Evolutionary conservation across 192 early-diverging fungal genomes (phyloP).

Genomic region (Backusella macrospora): DNA sequence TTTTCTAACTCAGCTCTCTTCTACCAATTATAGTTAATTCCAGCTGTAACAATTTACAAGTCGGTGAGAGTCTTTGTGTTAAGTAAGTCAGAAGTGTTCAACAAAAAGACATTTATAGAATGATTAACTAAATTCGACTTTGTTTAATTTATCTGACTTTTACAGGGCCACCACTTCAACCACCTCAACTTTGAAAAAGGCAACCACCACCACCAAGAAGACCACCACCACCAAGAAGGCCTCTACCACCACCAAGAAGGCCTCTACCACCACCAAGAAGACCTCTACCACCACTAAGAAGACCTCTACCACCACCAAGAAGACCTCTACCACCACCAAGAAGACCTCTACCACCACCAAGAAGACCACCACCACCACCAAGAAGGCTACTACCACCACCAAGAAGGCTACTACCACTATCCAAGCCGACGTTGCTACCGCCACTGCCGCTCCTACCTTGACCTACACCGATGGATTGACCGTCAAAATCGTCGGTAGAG

Average conservation of each 20-base stretch:
- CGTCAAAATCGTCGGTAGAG: conserved; percentile 15
- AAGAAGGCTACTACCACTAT: conserved; percentile 9
- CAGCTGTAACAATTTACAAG: conserved; percentile 26
- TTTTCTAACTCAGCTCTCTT: background rate
- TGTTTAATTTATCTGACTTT: background rate
- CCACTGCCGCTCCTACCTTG: background rate
- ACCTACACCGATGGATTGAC: conserved; percentile 26
- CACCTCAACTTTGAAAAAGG: background rate
- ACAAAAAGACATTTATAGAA: background rate
- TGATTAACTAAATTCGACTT: background rate
- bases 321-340: conserved; percentile 12
- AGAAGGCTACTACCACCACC: conserved; percentile 5
- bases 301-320: background rate
- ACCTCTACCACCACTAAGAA: background rate
- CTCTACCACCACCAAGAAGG: conserved; percentile 11
- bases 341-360: conserved; percentile 15
- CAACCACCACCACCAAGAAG: conserved; percentile 5
- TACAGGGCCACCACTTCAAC: background rate
- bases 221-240: conserved; percentile 9
- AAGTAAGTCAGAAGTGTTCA: background rate
- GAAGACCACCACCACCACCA: conserved; percentile 3
- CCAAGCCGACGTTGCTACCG: background rate
- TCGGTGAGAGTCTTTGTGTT: conserved; percentile 28
- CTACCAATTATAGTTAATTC: conserved; percentile 22
- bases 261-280: conserved; percentile 16